Evolutionary conservation across 106 monocot genomes (phyloP).

Genomic region (Posidonia australis): DNA sequence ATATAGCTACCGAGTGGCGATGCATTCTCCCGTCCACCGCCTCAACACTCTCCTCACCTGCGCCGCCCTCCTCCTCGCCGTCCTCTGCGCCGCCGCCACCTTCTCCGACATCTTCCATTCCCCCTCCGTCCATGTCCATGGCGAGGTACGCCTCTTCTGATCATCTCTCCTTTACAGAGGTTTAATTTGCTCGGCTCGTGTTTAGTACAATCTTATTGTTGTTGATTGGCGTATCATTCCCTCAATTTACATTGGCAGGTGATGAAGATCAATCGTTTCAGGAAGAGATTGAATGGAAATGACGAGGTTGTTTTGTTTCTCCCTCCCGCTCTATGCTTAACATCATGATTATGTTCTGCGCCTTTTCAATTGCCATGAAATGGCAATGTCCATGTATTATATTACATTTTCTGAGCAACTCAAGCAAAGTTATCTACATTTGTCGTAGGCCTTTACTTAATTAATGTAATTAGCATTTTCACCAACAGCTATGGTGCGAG

Average conservation of each 20-base stretch:
- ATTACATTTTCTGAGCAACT: no score
- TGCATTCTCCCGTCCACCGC: slow-evolving; percentile 3
- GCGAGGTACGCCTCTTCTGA: background rate
- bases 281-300: slow-evolving; percentile 10
- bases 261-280: slow-evolving; percentile 8
- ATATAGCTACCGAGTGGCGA: no score
- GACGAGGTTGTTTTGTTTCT: slow-evolving; percentile 4
- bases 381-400: no score
- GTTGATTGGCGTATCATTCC: no score
- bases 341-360: background rate
- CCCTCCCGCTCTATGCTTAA: background rate
- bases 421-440: no score
- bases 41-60: background rate
- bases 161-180: background rate
- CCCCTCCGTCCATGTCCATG: slow-evolving; percentile 7
- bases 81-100: slow-evolving; percentile 12
- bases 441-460: no score
- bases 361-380: no score
- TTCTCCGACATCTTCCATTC: background rate
- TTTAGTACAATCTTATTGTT: no score
- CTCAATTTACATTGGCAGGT: slow-evolving; percentile 1
- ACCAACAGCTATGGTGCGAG: no score
- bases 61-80: background rate
- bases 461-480: no score
- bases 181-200: background rate